Percentiles rank a stretch among this genome's conserved stretches.
Conservation (phyloP, 805 yeast genomes). For the Starmerella cellae region DNA sequence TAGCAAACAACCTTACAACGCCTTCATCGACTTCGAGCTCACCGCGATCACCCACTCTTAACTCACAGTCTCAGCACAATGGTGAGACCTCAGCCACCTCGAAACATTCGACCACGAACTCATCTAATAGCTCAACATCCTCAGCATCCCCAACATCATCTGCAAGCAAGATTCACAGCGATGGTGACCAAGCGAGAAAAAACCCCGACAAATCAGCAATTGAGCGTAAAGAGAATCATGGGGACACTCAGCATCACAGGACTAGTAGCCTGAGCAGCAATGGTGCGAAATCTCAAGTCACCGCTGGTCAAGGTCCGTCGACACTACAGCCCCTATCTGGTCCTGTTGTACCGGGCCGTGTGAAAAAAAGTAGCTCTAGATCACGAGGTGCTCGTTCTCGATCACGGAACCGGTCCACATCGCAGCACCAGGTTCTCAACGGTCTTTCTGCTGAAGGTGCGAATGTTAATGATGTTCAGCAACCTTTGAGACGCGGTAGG, state of each 20-base stretch:
- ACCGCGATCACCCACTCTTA: neutral
- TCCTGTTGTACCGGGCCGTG: slow-evolving; percentile 13
- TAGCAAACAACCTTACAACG: neutral
- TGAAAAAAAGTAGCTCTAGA: slow-evolving; percentile 13
- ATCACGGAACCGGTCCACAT: slow-evolving; percentile 10
- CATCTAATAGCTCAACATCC: neutral
- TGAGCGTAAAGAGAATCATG: too few relatives aligned
- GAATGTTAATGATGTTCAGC: neutral
- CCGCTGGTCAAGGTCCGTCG: neutral
- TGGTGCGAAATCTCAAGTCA: too few relatives aligned
- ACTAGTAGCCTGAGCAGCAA: too few relatives aligned
- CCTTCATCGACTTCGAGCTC: slow-evolving; percentile 5
- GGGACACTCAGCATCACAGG: too few relatives aligned
- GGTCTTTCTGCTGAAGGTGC: slow-evolving; percentile 2
- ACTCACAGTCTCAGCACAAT: neutral
- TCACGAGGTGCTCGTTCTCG: slow-evolving; percentile 17
- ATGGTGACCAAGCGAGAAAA: too few relatives aligned
- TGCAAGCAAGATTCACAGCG: too few relatives aligned
- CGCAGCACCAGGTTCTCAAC: slow-evolving; percentile 9
- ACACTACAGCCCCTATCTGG: slow-evolving; percentile 7
- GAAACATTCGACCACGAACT: neutral
- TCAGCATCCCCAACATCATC: neutral
- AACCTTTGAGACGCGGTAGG: slow-evolving; percentile 9
- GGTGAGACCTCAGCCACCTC: neutral
- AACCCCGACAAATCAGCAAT: too few relatives aligned